Conservation (phyloP, 257 asterid species). For the Primulina eburnea region DNA sequence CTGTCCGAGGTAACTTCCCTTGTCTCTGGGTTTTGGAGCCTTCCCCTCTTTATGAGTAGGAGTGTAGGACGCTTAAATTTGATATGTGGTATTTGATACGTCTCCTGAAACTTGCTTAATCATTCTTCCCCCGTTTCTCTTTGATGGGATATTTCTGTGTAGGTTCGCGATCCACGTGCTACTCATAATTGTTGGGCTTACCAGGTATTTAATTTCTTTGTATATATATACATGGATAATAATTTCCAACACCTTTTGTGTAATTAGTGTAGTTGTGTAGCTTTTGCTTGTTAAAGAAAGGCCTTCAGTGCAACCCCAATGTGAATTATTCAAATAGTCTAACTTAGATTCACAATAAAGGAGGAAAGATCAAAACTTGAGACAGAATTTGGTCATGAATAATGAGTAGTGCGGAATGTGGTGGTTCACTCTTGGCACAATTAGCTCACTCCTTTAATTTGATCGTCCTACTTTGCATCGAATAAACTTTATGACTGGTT, state of each 20-base stretch:
- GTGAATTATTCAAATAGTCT: background rate
- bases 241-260: background rate
- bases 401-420: background rate
- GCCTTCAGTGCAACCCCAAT: slow-evolving; percentile 1
- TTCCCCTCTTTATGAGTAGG: background rate
- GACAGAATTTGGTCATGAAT: background rate
- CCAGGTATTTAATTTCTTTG: slow-evolving; percentile 47
- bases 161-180: slow-evolving; percentile 88
- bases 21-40: background rate
- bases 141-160: slow-evolving; percentile 14
- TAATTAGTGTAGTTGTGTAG: background rate
- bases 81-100: background rate
- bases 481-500: background rate
- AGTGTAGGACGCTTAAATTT: background rate
- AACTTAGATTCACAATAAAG: background rate
- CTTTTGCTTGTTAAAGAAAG: slow-evolving; percentile 1
- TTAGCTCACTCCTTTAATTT: background rate
- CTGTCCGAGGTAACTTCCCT: slow-evolving; percentile 57
- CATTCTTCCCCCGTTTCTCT: background rate
- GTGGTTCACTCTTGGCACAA: background rate
- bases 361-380: background rate
- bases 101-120: background rate
- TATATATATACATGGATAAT: slow-evolving; percentile 6
- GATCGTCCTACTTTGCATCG: background rate
- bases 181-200: slow-evolving; percentile 97